Evolutionary conservation across 495 filamentous ascomycete species (phyloP).

Genomic region (Penicillium lividum): DNA sequence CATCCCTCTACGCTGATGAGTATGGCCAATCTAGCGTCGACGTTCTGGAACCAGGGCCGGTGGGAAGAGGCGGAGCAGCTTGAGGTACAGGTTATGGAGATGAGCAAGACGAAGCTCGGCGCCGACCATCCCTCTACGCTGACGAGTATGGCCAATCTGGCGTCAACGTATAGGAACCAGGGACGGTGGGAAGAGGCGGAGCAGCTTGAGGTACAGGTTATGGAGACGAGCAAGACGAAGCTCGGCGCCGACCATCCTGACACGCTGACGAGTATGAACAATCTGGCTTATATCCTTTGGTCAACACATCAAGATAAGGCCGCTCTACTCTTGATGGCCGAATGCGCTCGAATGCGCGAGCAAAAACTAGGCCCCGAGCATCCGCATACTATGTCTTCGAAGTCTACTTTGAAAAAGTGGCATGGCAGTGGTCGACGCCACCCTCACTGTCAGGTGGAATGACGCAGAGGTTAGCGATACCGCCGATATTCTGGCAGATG

Average conservation of each 20-base stretch:
- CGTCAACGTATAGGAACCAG: too few relatives aligned
- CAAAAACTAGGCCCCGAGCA: too few relatives aligned
- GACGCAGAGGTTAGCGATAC: conserved; percentile 61
- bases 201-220: not conserved
- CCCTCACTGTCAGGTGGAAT: conserved; percentile 55
- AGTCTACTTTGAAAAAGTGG: too few relatives aligned
- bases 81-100: conserved; percentile 7
- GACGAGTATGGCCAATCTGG: not conserved
- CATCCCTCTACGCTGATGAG: too few relatives aligned
- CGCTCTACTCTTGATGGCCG: too few relatives aligned
- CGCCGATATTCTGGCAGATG: conserved; percentile 61
- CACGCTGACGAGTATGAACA: not conserved
- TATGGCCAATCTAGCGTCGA: too few relatives aligned
- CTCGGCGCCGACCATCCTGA: conserved; percentile 20
- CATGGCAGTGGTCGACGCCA: conserved; percentile 48
- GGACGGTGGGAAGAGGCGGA: not conserved
- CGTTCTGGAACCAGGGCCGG: too few relatives aligned
- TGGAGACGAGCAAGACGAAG: not conserved
- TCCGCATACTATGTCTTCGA: conserved; percentile 7
- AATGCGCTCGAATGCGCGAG: too few relatives aligned
- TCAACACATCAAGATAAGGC: too few relatives aligned
- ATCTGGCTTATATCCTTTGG: not conserved
- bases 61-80: not conserved
- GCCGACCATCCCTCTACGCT: conserved; percentile 13
- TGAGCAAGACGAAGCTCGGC: conserved; percentile 27